Evolutionary conservation across 1,284 basidiomycete genomes (phyloP), one percentile per base, ranked within the genome.

Genomic region (Pholiota adiposa): DNA sequence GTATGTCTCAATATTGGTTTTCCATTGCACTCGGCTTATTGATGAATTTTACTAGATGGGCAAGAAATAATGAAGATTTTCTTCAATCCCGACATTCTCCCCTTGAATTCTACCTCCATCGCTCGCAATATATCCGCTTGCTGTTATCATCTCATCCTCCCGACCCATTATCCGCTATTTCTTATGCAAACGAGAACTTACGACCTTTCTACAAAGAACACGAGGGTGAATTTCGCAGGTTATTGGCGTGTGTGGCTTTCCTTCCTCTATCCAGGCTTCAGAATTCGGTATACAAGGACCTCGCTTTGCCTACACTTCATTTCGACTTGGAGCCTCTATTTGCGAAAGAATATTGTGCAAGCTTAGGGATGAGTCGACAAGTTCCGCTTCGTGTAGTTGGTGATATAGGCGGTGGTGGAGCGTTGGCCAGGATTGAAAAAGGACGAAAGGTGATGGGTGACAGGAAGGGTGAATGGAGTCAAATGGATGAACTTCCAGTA

Each of bases 381-480:
- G 88, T 94, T 11, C 93, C 95, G 0, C 79, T 98, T 44, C 82
- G 90, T 53, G 92, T 97, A 4, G 90, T 94, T 0, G 92, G 92
- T 0, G 94, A 96, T 69, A 89, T 98, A 52, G 96, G 96, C 1
- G 93, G 92, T 0, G 92, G 93, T 4, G 93, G 94, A 0, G 94
- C 94, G 1, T 75, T 98, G 58, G 89, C 90, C 11, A 85, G 89
- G 63, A 96, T 97, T 60, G 93, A 97, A 78, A 97, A 97, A 74
- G 95, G 93, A 7, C 84, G 93, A 63, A 92, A 90, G 64, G 90
- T 98, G 31, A 94, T 98, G 92, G 87, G 93, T 65, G 92, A 96
- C 69, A 82, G 90, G 64, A 95, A 94, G 72, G 92, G 89, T 69
- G 94, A 94, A 79, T 92, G 93, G 96, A 89, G 88, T 76, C 86